Evolutionary conservation across 1,284 basidiomycete genomes (phyloP).

Genomic region (Bondarzewia mesenterica): DNA sequence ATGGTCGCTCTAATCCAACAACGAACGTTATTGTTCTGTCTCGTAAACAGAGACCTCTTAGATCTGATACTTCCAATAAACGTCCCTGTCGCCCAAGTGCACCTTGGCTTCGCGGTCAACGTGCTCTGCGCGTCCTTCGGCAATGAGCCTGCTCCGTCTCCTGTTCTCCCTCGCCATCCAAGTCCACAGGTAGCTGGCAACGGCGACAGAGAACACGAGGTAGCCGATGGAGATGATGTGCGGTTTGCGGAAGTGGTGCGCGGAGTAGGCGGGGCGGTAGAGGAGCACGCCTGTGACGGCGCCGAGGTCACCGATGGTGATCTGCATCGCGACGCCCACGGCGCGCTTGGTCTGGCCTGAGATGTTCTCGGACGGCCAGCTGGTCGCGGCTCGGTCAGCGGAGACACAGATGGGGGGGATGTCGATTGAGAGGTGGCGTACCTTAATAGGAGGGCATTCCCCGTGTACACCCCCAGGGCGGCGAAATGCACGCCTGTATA

Average conservation of each 20-base stretch:
- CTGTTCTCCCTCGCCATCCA: constrained; percentile 47
- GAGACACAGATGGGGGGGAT: constrained; percentile 4
- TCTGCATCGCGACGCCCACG: constrained; percentile 58
- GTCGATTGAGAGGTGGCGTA: constrained; percentile 16
- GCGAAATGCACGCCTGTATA: constrained; percentile 58
- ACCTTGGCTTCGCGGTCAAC: constrained; percentile 9
- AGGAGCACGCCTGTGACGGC: constrained; percentile 51
- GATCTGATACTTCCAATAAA: constrained; percentile 29
- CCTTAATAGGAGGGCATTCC: constrained; percentile 49
- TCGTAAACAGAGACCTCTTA: constrained; percentile 10
- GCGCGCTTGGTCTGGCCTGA: constrained; percentile 65
- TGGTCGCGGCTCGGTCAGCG: too few relatives aligned
- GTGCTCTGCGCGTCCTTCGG: constrained; percentile 5
- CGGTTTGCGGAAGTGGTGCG: constrained; percentile 45
- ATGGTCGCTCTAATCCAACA: too few relatives aligned
- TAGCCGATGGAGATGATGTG: constrained; percentile 57
- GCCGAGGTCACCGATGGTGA: constrained; percentile 58
- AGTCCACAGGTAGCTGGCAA: constrained; percentile 39
- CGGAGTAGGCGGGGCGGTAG: constrained; percentile 40
- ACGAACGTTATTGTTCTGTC: too few relatives aligned
- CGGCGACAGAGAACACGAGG: constrained; percentile 38
- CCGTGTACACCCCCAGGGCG: constrained; percentile 53
- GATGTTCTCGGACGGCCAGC: constrained; percentile 68
- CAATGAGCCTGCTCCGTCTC: constrained; percentile 25
- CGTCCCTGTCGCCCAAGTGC: constrained; percentile 27